Percentiles rank a stretch among this genome's conserved stretches.
phyloP scores from a whole-genome alignment of 345 rosid species.

The Lumnitzera racemosa region DNA sequence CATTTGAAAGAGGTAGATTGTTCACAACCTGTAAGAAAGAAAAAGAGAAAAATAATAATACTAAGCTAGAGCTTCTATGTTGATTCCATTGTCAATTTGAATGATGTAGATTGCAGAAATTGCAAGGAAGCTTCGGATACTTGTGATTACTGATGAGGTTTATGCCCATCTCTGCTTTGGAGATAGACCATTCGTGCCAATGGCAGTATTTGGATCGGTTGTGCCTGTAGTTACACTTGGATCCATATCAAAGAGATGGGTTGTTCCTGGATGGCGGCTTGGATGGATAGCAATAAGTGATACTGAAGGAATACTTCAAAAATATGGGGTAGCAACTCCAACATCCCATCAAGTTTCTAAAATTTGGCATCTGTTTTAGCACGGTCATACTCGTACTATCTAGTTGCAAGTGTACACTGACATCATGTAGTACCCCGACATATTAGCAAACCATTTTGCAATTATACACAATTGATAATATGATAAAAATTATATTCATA shows the following conservation, averaged over 20 bases:
- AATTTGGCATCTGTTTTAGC: too few relatives aligned
- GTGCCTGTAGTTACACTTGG: conserved; percentile 52
- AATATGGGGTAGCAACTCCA: conserved; percentile 23
- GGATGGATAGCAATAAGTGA: conserved; percentile 50
- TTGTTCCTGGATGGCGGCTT: conserved; percentile 60
- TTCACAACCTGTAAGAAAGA: background rate
- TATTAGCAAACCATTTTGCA: too few relatives aligned
- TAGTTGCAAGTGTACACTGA: too few relatives aligned
- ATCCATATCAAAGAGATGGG: conserved; percentile 59
- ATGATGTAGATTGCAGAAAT: conserved; percentile 41
- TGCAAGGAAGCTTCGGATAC: conserved; percentile 35
- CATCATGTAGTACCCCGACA: too few relatives aligned
- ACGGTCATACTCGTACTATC: too few relatives aligned
- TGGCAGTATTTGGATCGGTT: conserved; percentile 45
- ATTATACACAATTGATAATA: background rate
- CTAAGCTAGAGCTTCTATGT: background rate
- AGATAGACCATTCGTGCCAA: conserved; percentile 35
- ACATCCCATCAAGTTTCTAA: too few relatives aligned
- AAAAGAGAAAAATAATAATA: background rate
- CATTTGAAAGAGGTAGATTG: conserved; percentile 33
- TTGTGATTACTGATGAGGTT: conserved; percentile 60
- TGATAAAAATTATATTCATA: background rate
- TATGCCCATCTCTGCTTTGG: conserved; percentile 45
- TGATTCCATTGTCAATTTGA: background rate
- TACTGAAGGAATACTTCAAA: conserved; percentile 27